Base-by-base conservation (phyloP, 805 yeast genomes). In the Maudiozyma barnettii region DNA sequence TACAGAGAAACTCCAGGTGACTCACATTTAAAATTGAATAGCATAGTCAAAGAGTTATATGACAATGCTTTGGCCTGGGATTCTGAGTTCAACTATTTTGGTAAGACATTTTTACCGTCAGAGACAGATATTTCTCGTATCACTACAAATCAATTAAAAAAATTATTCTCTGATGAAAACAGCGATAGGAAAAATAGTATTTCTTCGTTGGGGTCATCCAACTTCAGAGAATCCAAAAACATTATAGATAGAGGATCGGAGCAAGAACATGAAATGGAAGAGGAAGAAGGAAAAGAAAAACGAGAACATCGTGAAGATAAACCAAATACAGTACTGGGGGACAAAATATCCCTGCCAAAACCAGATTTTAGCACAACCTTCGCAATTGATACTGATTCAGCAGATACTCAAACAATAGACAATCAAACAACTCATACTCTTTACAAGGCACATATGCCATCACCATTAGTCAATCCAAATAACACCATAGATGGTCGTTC, bases 91-190 rank as follows among this genome's bases (percentile, higher is more conserved):
- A 74, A 78, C 35, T 84, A 78, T 7, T 91, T 93, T 67, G 97
- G 86, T 50, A 74, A 75, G 40, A 73, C 74, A 19, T 93, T 76
- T 59, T 74, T 91, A 50, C 98, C 98, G 1, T 80, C 95, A 8
- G 98, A 93, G 63, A 86, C 82, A 57, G 99, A 93, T 72, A 85
- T 93, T 54, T 81, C 95, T 5, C 74, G 87, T 52, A 85, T 93
- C 40, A 90, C 99, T 1, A 84, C 95, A 4, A 82, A 82, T 55
- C 98, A 91, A 60, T 69, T 91, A 57, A 79, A 81, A 50, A 84
- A 82, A 54, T 72, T 90, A 43, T 81, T 91, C 35, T 41, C 45
- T 5, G 44, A 41, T 19, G 19, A 37, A 18, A 19, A 20, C n/a
- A 12, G 10, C 22, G 18, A 21, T 14, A 13, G 29, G 5, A 39